Base-by-base conservation (phyloP, 2,329 filamentous ascomycete genomes). In the Diaporthe sp. region DNA sequence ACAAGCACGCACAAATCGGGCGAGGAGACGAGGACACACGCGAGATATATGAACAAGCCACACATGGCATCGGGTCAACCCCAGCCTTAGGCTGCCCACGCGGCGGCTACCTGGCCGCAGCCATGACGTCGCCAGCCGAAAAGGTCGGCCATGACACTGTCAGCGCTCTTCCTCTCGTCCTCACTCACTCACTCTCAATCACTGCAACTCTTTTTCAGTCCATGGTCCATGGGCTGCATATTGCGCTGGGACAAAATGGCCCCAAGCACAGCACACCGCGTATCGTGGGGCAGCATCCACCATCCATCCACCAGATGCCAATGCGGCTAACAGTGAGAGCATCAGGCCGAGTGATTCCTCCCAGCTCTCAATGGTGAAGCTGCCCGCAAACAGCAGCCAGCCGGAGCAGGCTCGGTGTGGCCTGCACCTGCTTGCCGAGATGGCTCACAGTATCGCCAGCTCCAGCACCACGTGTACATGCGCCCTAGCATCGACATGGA, bases 11-110 rank as follows among this genome's bases (percentile, higher is more conserved):
- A 35, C 58, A 30, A 17, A 42, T n/a, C n/a, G n/a, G 22, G 10
- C 35, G 25, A 19, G n/a, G 12, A 25, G 56, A 37, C 55, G 56
- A 63, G 27, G 53, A 22, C 39, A 44, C 15, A 17, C n/a, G 39
- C 58, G 58, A 63, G 39, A 63, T 63, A 44, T 63, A 63, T 63
- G n/a, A 22, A 44, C 58, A 44, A 44, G 58, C 37, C 58, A 50
- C n/a, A 37, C 15, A 37, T 66, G 44, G n/a, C 42, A 47, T 35
- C 61, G 61, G 61, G 61, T 66, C 61, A 66, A 66, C 9, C 27
- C 19, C 44, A 44, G 39, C 61, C 61, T 65, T 32, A 65, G 32
- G 35, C 4, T 12, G 30, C 55, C 30, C 17, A 44, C 37, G 9
- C 9, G n/a, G 32, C 22, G 6, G 25, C 27, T 39, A 65, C 25